These are phyloP conservation scores for Tetratostichococcus sp. DNA, from an alignment of 139 green algal genomes.

Conservation along the genomic window DNA sequence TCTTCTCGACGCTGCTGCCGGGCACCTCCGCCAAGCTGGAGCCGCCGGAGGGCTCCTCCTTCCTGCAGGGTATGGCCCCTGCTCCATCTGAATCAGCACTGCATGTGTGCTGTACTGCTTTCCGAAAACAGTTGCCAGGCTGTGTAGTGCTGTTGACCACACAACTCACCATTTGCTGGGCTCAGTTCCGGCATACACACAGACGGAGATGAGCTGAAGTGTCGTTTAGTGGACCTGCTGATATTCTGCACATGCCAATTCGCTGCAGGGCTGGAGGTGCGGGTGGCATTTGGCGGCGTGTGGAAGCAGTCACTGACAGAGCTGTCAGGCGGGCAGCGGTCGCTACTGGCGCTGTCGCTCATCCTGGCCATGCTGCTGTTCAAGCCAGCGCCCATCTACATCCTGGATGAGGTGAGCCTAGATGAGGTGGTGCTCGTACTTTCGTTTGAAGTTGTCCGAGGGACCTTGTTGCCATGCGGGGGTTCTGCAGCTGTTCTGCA, in stretches of 20 bases:
- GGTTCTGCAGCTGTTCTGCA: no score
- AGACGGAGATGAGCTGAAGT: no score
- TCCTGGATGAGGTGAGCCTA: constrained; percentile 89
- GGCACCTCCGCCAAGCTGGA: constrained; percentile 90
- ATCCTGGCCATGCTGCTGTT: constrained; percentile 97
- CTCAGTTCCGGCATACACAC: no score
- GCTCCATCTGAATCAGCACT: no score
- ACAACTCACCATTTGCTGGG: no score
- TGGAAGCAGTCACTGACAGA: constrained; percentile 98
- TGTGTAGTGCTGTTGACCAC: no score
- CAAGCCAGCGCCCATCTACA: constrained; percentile 98
- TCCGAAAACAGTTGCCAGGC: no score
- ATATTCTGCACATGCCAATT: no score
- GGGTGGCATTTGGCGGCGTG: constrained; percentile 91
- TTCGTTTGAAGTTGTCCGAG: no score
- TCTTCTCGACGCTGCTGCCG: constrained; percentile 96
- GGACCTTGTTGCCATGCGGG: no score
- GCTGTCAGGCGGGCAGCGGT: constrained; percentile 92
- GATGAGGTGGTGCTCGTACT: no score
- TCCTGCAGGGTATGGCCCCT: constrained; percentile 57
- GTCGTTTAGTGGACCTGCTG: neutral
- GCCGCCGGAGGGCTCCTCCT: constrained; percentile 74
- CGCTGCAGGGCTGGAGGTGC: constrained; percentile 80
- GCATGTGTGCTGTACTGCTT: no score
- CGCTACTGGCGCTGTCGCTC: constrained; percentile 91